These are phyloP conservation scores for Globisporangium splendens DNA, from an alignment of 352 stramenopile species.

Conservation along the genomic window DNA sequence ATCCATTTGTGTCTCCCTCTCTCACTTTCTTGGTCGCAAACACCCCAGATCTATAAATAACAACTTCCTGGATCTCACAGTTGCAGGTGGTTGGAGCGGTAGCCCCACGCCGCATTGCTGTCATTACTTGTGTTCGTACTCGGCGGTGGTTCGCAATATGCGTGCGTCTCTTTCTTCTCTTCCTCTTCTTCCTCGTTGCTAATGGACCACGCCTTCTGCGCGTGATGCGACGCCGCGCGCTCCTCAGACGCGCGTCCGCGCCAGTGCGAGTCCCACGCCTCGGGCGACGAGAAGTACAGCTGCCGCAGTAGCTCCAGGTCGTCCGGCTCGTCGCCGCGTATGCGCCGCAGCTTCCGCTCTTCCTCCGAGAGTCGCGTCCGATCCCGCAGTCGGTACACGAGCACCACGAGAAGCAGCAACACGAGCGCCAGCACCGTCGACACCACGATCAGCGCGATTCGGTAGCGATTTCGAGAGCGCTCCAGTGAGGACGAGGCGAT, in stretches of 20 bases:
- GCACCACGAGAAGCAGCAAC: slow-evolving; percentile 8
- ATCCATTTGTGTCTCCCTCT: neutral
- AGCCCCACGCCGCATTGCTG: slow-evolving; percentile 1
- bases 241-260: neutral
- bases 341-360: slow-evolving; percentile 30
- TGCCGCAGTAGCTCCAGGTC: slow-evolving; percentile 40
- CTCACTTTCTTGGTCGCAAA: too few relatives aligned
- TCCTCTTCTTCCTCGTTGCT: neutral
- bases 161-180: slow-evolving; percentile 2
- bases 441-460: slow-evolving; percentile 30
- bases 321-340: slow-evolving; percentile 35
- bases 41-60: too few relatives aligned
- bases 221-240: neutral
- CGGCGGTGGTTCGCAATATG: neutral
- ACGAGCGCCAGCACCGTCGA: slow-evolving; percentile 13
- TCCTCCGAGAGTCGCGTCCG: slow-evolving; percentile 23
- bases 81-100: slow-evolving; percentile 5
- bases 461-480: slow-evolving; percentile 22
- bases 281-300: slow-evolving; percentile 33
- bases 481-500: slow-evolving; percentile 11
- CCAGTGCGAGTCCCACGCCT: slow-evolving; percentile 2
- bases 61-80: neutral
- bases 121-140: too few relatives aligned
- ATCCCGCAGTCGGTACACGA: slow-evolving; percentile 8
- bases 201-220: neutral